Evolutionary conservation across 148 eudicot genomes (phyloP), one percentile per base, ranked within the genome.

Genomic region (Vaccinium corymbosum): DNA sequence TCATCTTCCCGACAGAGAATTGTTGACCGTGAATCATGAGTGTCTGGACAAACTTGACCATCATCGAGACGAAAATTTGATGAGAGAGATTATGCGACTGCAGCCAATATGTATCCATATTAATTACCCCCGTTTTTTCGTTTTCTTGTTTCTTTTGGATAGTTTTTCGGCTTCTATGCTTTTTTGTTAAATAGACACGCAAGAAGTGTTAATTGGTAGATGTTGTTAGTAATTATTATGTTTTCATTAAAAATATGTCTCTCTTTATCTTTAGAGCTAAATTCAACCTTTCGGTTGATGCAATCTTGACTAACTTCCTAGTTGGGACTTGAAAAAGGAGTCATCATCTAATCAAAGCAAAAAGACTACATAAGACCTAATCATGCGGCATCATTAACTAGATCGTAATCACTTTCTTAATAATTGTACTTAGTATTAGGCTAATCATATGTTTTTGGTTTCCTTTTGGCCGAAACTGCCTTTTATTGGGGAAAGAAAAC

Each of bases 281-380:
- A 75, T 22, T 76, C 55, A 8, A 0, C 27, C 15, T 76, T 76
- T 48, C 25, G 79, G 79, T 76, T 76, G 79, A 50, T 76, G 57
- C 11, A 52, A 52, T 29, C 81, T 79, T 79, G 62, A 56, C 66
- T 78, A 6, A 7, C 17, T 12, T 78, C 80, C 22, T 78, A 52
- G 32, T 50, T 52, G 42, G 61, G 62, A 50, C 64, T 79, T 79
- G 62, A 2, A 79, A 79, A 77, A 77, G 59, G 17, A 50, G 80
- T 79, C 66, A 27, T 79, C 81, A 55, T 27, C 48, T 29, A 79
- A 55, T 79, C 81, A 79, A 79, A 55, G 4, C 48, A 42, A n/a
- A 49, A 17, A 66, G 32, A 22, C 56, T 22, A n/a, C 61, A 50
- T 25, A 74, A 74, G 9, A 19, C 29, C 79, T 42, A 75, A 38